Base-by-base conservation (phyloP, 805 yeast genomes). In the Pichia cabralensis region DNA sequence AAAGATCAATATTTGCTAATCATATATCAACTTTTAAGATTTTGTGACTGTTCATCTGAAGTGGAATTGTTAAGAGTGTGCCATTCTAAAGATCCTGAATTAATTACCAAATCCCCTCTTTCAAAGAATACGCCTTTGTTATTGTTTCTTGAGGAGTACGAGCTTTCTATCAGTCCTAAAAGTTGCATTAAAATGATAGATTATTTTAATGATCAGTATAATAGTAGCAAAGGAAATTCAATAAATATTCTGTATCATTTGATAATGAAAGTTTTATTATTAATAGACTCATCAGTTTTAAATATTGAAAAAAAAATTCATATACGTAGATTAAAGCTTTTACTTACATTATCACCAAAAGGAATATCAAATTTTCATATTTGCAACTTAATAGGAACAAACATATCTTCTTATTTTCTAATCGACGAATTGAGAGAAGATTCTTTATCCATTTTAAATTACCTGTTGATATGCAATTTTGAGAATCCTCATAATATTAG, bases 251-350 rank as follows among this genome's bases (percentile, higher is more conserved):
- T 60, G 6, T 61, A 61, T 40, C 69, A 69, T 45, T 31, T 71
- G 2, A 26, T 57, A 1, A 50, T 65, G n/a, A 55, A 60, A 17
- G 17, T 64, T 3, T 35, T 64, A 3, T 22, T 50, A 2, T 27
- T 46, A 3, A 27, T 66, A 3, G 44, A 49, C 0, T 16, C 37
- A 1, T 35, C 62, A 0, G 17, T 45, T 1, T 40, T 53, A 16
- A 20, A 28, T 16, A 47, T 53, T 3, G 58, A 58, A 13, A 51
- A 42, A 28, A 8, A 45, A 1, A 11, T 49, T 5, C 34, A 41
- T 19, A 25, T 70, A 6, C 52, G 72, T 36, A 58, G 50, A 35
- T 33, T 71, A 15, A 67, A 67, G 37, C 39, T 62, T 2, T 35
- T 69, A 6, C 43, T 62, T 7, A 29, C 54, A 7, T 31, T 60